Conservation (phyloP, 495 filamentous ascomycete species). For the Pseudomonodictys pantanalensis region DNA sequence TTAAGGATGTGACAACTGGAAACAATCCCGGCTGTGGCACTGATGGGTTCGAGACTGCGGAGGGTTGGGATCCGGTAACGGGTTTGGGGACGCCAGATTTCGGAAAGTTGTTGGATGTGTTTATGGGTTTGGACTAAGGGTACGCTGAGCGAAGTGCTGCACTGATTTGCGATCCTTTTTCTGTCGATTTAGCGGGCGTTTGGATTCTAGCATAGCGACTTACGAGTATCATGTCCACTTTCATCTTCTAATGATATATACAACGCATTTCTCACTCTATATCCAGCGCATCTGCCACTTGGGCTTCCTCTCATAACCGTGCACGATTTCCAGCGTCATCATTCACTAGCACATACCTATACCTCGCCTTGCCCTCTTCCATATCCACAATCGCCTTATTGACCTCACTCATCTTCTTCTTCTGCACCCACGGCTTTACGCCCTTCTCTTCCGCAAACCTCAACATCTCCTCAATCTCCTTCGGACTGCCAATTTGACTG, state of each 20-base stretch:
- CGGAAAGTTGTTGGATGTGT: neutral
- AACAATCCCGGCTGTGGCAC: conserved; percentile 34
- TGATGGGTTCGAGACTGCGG: conserved; percentile 35
- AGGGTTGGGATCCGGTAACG: conserved; percentile 41
- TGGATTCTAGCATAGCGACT: conserved; percentile 1
- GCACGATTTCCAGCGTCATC: conserved; percentile 11
- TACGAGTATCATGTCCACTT: too few relatives aligned
- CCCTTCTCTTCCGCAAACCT: conserved; percentile 70
- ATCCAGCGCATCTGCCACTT: too few relatives aligned
- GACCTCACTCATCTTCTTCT: conserved; percentile 66
- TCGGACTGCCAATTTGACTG: conserved; percentile 67
- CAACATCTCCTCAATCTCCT: conserved; percentile 78
- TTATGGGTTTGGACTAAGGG: conserved; percentile 8
- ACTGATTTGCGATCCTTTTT: neutral
- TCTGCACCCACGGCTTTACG: conserved; percentile 71
- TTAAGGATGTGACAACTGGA: conserved; percentile 38
- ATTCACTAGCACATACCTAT: conserved; percentile 46
- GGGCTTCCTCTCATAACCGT: conserved; percentile 5
- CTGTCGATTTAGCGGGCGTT: neutral
- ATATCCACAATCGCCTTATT: conserved; percentile 69
- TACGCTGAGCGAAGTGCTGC: too few relatives aligned
- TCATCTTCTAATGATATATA: too few relatives aligned
- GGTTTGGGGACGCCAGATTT: conserved; percentile 36
- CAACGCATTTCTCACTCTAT: too few relatives aligned
- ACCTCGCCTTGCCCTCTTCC: conserved; percentile 67